Evolutionary conservation across 2,329 filamentous ascomycete genomes (phyloP).

Genomic region (Aplosporella prunicola): DNA sequence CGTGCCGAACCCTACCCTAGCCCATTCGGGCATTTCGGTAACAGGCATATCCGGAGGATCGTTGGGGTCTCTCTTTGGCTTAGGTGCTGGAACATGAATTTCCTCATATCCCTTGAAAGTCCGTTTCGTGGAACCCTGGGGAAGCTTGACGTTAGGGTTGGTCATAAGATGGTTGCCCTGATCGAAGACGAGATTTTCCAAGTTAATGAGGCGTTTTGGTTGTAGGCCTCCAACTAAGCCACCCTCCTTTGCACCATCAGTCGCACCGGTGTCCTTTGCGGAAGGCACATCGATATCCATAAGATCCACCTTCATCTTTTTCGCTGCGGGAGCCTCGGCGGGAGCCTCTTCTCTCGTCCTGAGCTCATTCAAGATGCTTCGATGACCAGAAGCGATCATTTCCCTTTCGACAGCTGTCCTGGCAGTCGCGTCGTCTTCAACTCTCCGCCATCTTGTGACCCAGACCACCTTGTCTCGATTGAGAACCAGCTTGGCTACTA

Average conservation of each 20-base stretch:
- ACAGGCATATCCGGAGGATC: conserved; percentile 72
- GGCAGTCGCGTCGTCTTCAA: conserved; percentile 65
- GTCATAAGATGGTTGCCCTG: conserved; percentile 99
- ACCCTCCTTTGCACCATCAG: conserved; percentile 31
- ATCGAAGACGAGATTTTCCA: conserved; percentile 94
- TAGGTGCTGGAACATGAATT: conserved; percentile 90
- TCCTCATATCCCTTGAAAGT: conserved; percentile 98
- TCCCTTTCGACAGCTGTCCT: conserved; percentile 74
- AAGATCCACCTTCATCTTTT: conserved; percentile 72
- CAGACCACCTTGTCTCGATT: conserved; percentile 94
- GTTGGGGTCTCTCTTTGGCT: conserved; percentile 70
- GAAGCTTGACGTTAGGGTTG: conserved; percentile 89
- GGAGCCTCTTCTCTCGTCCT: conserved; percentile 57
- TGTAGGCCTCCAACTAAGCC: conserved; percentile 70
- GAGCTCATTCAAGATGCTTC: conserved; percentile 80
- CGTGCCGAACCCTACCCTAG: conserved; percentile 72
- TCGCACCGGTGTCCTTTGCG: conserved; percentile 40
- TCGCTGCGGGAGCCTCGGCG: conserved; percentile 49
- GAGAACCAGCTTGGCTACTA: conserved; percentile 81
- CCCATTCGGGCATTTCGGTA: conserved; percentile 86
- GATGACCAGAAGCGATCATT: conserved; percentile 81
- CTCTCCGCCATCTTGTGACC: conserved; percentile 78
- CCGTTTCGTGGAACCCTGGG: conserved; percentile 88
- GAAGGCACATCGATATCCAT: conserved; percentile 81
- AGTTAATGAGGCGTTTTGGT: conserved; percentile 78